A percentile compares a stretch with the other conserved stretches of the same genome.
Evolutionary conservation across 805 yeast genomes (phyloP).

Genomic region (Ogataea chonburiensis): DNA sequence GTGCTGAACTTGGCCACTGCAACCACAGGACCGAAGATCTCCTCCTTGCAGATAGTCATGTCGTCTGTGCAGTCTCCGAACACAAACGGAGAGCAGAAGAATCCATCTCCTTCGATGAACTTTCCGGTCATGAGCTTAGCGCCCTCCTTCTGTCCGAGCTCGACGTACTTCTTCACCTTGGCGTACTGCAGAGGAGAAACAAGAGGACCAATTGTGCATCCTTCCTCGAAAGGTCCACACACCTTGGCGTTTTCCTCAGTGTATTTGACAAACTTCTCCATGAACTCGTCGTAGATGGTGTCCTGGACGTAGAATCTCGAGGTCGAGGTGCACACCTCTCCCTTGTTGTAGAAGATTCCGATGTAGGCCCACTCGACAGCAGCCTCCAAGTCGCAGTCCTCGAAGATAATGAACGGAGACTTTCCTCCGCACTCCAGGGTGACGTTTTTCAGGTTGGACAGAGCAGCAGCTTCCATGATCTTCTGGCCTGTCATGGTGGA

Average conservation of each 20-base stretch:
- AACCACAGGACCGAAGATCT: slow-evolving; percentile 81
- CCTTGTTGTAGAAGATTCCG: slow-evolving; percentile 47
- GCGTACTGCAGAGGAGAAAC: slow-evolving; percentile 64
- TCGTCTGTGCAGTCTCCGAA: slow-evolving; percentile 66
- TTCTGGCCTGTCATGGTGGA: slow-evolving; percentile 72
- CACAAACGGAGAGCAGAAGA: slow-evolving; percentile 67
- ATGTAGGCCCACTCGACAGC: slow-evolving; percentile 50
- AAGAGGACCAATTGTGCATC: slow-evolving; percentile 70
- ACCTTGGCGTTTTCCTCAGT: slow-evolving; percentile 48
- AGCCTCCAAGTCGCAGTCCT: slow-evolving; percentile 53
- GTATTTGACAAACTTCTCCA: slow-evolving; percentile 38
- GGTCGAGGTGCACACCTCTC: slow-evolving; percentile 49
- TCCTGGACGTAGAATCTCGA: slow-evolving; percentile 47
- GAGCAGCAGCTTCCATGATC: slow-evolving; percentile 68
- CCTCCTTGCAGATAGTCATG: slow-evolving; percentile 66
- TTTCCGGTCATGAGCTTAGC: slow-evolving; percentile 72
- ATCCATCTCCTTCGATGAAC: slow-evolving; percentile 57
- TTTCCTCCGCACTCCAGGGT: slow-evolving; percentile 64
- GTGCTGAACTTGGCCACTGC: slow-evolving; percentile 64
- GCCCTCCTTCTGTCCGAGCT: slow-evolving; percentile 66
- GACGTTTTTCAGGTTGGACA: slow-evolving; percentile 51
- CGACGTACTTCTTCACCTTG: slow-evolving; percentile 66
- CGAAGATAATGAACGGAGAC: slow-evolving; percentile 51
- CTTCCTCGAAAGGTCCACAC: slow-evolving; percentile 67
- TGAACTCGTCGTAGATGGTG: slow-evolving; percentile 40